Percentiles rank a stretch among this genome's conserved stretches.
Evolutionary conservation across 2,329 filamentous ascomycete genomes (phyloP).

Genomic region (Clonostachys rosea): DNA sequence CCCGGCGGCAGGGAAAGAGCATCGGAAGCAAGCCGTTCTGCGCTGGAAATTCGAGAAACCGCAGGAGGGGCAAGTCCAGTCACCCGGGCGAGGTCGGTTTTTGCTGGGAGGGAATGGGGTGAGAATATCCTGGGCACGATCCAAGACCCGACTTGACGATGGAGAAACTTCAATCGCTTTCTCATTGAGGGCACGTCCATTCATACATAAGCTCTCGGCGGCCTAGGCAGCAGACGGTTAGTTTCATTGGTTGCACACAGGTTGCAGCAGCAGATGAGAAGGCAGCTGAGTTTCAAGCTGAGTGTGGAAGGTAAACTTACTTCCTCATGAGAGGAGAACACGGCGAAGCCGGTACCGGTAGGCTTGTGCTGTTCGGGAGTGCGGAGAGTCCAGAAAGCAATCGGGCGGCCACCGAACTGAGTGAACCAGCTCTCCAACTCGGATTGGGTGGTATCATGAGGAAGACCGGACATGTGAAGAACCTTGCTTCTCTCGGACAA

Average conservation of each 20-base stretch:
- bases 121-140: slow-evolving; percentile 91
- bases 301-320: slow-evolving; percentile 46
- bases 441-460: slow-evolving; percentile 96
- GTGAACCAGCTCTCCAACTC: slow-evolving; percentile 99
- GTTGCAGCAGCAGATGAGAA: not conserved
- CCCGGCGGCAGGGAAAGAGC: slow-evolving; percentile 94
- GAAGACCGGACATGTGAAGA: slow-evolving; percentile 93
- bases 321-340: slow-evolving; percentile 99
- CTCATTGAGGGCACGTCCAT: slow-evolving; percentile 94
- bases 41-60: slow-evolving; percentile 99
- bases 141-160: slow-evolving; percentile 92
- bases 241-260: not conserved
- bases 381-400: slow-evolving; percentile 97
- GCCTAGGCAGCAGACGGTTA: slow-evolving; percentile 51
- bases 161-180: slow-evolving; percentile 99
- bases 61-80: slow-evolving; percentile 98
- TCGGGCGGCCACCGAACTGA: slow-evolving; percentile 94
- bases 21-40: slow-evolving; percentile 96
- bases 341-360: slow-evolving; percentile 96
- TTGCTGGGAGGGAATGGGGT: slow-evolving; percentile 98
- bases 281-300: no score
- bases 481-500: slow-evolving; percentile 96
- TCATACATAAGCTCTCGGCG: slow-evolving; percentile 98
- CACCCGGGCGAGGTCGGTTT: slow-evolving; percentile 92
- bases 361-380: slow-evolving; percentile 99